Base-by-base conservation (phyloP, 129 eudicot genomes). In the Centella asiatica region DNA sequence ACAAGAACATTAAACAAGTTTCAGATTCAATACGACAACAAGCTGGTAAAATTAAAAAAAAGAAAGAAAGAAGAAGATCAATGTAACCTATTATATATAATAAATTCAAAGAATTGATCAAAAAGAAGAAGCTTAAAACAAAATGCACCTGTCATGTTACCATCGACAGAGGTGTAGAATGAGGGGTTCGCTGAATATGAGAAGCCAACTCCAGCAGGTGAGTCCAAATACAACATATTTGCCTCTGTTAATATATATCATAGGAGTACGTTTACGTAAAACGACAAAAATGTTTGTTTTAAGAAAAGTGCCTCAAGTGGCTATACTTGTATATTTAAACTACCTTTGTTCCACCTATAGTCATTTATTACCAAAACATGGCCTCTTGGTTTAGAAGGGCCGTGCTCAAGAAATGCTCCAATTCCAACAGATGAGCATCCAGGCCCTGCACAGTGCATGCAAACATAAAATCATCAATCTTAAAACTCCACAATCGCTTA, bases 361-460 rank as follows among this genome's bases (percentile, higher is more conserved):
- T 84, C 90, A 82, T 92, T 92, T 61, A 80, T 78, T 23, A 87
- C 72, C 69, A 92, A 67, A 22, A 72, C 80, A 64, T 82, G 70
- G 60, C 92, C 96, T 77, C 74, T 78, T 25, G 99, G 96, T 42
- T 85, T 92, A 77, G 87, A 93, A 15, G 99, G 99, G 27, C 99
- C 99, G 72, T 93, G 84, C 25, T 93, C 99, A 65, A 96, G 85
- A 72, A 93, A 93, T 71, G 96, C 99, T 61, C 99, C 99, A 59
- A 93, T 90, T 25, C 99, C 99, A 67, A 93, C 76, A 55, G 96
- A 93, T 55, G 99, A 93, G 72, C 95, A 87, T 25, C 99, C 99
- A 69, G 99, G 99, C 34, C 99, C 99, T 93, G 66, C 85, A 51
- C 31, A 29, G 27, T 4, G 23, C 63, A 58, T 11, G 20, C 28